Evolutionary conservation across 352 stramenopile genomes (phyloP), one percentile per base, ranked within the genome.

Genomic region (Globisporangium middletonii): DNA sequence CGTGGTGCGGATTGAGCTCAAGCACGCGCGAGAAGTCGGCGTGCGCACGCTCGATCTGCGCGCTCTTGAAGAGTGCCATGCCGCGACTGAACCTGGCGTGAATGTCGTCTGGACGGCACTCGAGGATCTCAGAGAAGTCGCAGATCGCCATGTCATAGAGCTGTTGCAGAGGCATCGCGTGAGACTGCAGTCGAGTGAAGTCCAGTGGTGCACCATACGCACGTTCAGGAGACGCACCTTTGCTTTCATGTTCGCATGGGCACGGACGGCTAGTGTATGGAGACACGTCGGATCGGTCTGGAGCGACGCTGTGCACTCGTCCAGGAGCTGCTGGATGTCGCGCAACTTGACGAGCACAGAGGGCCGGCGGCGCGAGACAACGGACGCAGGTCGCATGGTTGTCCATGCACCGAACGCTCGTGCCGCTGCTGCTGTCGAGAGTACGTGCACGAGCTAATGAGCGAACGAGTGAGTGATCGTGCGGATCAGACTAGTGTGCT

Each of bases 241-340:
- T 45, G 73, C 73, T 58, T 90, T 89, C 68, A 92, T 79, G 44
- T 65, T 88, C 2, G 82, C 74, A 45, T 92, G 78, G 18, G 72
- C 82, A 4, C 76, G 79, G 0, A 89, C 70, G 1, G 80, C 78
- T 16, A 70, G 74, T 12, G 79, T 79, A 55, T 86, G 70, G 52
- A 92, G 64, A 68, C 76, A 88, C 5, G 52, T 56, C 13, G 82
- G 74, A 6, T 88, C 64, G 4, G 46, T 23, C 28, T 60, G n/a
- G 2, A 90, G 60, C 41, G 63, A 64, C n/a, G 42, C 54, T 38
- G 84, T 64, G 56, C 79, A 90, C 50, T 89, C 76, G 18, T 43
- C 54, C 35, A 92, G 86, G 5, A 89, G 66, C 28, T 59, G 59
- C 23, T 79, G 55, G 57, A 89, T 80, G 46, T 92, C 79, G 12